Base-by-base conservation (phyloP, 768 basidiomycete species). In the Coprinellus micaceus region DNA sequence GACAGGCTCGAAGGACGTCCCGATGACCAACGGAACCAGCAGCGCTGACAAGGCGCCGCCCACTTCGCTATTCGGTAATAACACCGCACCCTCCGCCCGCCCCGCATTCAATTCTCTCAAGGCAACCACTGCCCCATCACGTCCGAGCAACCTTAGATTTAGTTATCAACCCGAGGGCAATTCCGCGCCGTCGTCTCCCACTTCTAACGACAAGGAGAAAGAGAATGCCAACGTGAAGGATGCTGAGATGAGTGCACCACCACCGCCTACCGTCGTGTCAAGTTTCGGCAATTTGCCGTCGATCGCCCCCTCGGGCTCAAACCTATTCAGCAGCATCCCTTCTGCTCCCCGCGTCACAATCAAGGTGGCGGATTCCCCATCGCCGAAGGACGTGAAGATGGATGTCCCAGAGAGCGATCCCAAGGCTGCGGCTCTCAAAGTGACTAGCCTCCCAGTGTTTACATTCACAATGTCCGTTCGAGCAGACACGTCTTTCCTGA, bases 71-170 rank as follows among this genome's bases (percentile, higher is more conserved):
- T 28, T 28, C 19, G 21, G 52, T 24, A 22, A 17, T 26, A 22
- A 21, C 24, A 7, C 28, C 11, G 53, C 30, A 2, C 49, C 54
- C 47, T 43, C 39, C 29, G 39, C 48, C 17, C 21, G 47, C 3
- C 28, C 30, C 26, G 15, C 47, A 49, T 41, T 55, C 49, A 43
- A 19, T 33, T 19, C 25, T 41, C 36, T 46, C 28, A 58, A 57
- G 54, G 30, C 79, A 2, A 81, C 75, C 25, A 70, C 72, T 28
- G 78, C 79, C 9, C 89, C 89, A 1, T 88, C 84, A 64, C 86
- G 88, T 54, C 88, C 89, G 2, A 90, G 89, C 57, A 91, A 90
- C 64, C 75, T 91, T 55, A 82, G 89, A 25, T 86, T 78, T 62
- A 88, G 88, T 61, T 82, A 86, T 67, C 81, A 83, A 46, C 78